Base-by-base conservation (phyloP, 768 basidiomycete genomes). In the Suillus ampliporus region DNA sequence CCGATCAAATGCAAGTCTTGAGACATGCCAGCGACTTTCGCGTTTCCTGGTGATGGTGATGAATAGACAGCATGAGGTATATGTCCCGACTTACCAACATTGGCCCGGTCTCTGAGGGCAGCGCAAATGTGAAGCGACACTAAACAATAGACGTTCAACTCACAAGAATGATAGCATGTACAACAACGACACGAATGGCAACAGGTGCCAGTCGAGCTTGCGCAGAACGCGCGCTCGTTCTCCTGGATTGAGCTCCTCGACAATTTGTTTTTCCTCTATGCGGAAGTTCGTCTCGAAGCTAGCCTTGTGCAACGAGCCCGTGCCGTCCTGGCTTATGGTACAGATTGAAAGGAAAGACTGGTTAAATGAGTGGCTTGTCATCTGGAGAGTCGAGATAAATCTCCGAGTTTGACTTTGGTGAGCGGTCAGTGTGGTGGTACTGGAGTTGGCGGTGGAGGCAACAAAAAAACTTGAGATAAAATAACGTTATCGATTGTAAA, bases 91-190 rank as follows among this genome's bases (percentile, higher is more conserved):
- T 74, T 68, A 61, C 82, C 83, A 48, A 83, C 70, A 67, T 82
- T 84, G 51, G 79, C 71, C 21, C 83, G 78, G 68, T 83, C 83
- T 26, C 79, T 80, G 53, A 37, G 57, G 21, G 54, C 17, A 40
- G n/a, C 37, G 50, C 34, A 17, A 35, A 28, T 2, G 7, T 57
- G 8, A 13, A 19, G 66, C 34, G 53, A 37, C 15, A 41, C 38
- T 57, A 41, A 2, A 46, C 10, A 58, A 23, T 23, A 40, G 3
- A 5, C 4, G 6, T 38, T 31, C 28, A 58, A 15, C 81, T 73
- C 63, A 82, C 79, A 83, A 68, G 67, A 83, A 83, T 8, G 80
- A 82, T 56, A 82, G 72, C 44, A 83, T 71, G 61, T 82, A 83
- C 13, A 84, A 67, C 41, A 82, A 61, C 6, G 80, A 81, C 41